phyloP scores from a whole-genome alignment of 2,329 filamentous ascomycete species.

The Purpureocillium takamizusanense region DNA sequence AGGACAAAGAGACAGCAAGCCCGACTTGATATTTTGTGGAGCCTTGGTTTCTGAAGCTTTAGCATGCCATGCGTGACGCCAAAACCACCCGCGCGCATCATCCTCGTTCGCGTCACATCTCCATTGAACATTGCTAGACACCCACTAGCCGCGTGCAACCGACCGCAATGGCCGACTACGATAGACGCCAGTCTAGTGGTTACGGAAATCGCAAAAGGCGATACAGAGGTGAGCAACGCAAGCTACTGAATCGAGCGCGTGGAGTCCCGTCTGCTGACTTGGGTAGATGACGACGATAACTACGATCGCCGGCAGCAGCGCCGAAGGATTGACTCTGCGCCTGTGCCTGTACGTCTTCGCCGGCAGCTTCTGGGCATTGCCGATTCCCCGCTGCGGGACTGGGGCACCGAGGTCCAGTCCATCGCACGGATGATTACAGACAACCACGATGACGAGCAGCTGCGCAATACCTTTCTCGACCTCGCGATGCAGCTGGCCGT shows the following conservation, averaged over 20 bases:
- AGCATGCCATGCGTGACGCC: too few species aligned
- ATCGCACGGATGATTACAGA: constrained; percentile 73
- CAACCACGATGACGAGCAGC: constrained; percentile 75
- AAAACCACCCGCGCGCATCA: too few species aligned
- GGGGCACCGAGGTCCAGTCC: constrained; percentile 67
- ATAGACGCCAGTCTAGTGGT: constrained; percentile 42
- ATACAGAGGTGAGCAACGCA: constrained; percentile 57
- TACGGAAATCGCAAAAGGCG: constrained; percentile 66
- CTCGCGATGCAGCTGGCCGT: constrained; percentile 67
- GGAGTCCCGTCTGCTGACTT: too few species aligned
- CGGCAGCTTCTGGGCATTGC: constrained; percentile 73
- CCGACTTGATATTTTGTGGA: too few species aligned
- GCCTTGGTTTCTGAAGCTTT: too few species aligned
- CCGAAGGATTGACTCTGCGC: constrained; percentile 62
- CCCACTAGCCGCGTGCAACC: too few species aligned
- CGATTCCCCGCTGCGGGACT: constrained; percentile 69
- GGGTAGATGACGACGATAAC: constrained; percentile 62
- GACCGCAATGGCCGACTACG: constrained; percentile 43
- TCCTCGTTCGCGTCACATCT: too few species aligned
- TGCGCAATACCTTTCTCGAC: constrained; percentile 64
- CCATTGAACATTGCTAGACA: too few species aligned
- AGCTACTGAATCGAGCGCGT: background rate
- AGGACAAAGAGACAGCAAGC: too few species aligned
- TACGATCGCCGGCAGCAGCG: constrained; percentile 66
- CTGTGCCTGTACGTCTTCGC: constrained; percentile 61